phyloP scores from a whole-genome alignment of 2,329 filamentous ascomycete species.

The Plenodomus tracheiphilus region DNA sequence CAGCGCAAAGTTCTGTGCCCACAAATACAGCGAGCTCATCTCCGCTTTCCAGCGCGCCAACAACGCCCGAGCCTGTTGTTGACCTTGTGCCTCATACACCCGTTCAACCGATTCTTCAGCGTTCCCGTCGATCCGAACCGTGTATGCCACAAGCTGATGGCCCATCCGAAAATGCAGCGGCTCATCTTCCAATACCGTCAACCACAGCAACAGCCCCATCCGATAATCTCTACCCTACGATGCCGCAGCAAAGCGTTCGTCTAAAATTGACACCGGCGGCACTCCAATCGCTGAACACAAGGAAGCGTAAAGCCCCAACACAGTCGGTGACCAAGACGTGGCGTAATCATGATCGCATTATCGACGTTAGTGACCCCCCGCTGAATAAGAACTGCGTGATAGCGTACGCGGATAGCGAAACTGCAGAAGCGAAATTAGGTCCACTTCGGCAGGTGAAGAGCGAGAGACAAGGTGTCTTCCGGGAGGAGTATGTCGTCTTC shows the following conservation, averaged over 20 bases:
- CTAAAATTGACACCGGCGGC: not conserved
- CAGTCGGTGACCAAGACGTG: not conserved
- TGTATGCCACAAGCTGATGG: not conserved
- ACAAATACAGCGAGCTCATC: not conserved
- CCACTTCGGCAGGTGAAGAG: conserved; percentile 45
- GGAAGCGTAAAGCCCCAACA: conserved; percentile 14
- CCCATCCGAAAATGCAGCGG: not conserved
- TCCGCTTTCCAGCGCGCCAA: not conserved
- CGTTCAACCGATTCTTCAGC: not conserved
- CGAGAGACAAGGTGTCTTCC: conserved; percentile 46
- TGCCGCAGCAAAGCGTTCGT: not conserved
- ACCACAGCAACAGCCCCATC: not conserved
- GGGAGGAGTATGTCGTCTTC: conserved; percentile 47
- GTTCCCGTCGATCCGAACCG: not conserved
- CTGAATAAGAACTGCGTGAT: conserved; percentile 42
- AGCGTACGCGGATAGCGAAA: conserved; percentile 34
- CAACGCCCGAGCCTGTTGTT: not conserved
- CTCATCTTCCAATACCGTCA: not conserved
- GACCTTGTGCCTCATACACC: not conserved
- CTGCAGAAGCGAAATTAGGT: conserved; percentile 16
- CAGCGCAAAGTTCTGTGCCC: not conserved
- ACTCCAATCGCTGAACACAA: conserved; percentile 1
- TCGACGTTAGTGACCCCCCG: conserved; percentile 25
- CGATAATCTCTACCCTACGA: not conserved
- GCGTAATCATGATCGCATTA: conserved; percentile 15